Conservation (phyloP, 306 rosid genomes). For the Trichosanthes cucumerina region DNA sequence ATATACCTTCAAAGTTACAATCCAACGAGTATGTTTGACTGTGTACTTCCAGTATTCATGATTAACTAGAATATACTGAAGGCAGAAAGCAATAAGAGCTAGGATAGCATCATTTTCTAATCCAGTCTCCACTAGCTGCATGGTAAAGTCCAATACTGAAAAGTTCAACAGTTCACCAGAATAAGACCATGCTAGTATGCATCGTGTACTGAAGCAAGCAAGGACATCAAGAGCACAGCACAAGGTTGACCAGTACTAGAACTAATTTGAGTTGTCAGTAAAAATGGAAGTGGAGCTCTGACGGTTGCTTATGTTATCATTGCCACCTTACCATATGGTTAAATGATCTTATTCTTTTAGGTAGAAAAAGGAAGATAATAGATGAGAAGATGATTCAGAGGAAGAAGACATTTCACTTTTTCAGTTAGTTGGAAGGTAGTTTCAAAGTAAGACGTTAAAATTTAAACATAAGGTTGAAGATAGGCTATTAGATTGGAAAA, state of each 20-base stretch:
- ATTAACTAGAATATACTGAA: conserved; percentile 78
- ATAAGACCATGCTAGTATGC: conserved; percentile 1
- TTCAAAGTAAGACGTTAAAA: neutral
- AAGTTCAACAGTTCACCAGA: conserved; percentile 15
- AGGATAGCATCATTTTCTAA: conserved; percentile 67
- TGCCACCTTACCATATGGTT: neutral
- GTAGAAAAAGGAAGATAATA: neutral
- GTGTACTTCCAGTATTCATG: conserved; percentile 86
- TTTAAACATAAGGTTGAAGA: neutral
- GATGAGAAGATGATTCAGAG: neutral
- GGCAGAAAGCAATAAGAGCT: conserved; percentile 62
- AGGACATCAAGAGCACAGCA: neutral
- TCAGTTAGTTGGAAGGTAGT: neutral
- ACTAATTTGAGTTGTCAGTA: neutral
- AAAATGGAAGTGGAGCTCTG: neutral
- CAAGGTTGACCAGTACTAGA: neutral
- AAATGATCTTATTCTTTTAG: neutral
- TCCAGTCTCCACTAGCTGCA: conserved; percentile 73
- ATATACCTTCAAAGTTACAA: conserved; percentile 69
- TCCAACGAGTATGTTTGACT: conserved; percentile 69
- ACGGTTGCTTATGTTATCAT: neutral
- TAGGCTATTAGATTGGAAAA: neutral
- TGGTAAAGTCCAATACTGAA: conserved; percentile 88
- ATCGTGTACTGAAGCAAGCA: neutral
- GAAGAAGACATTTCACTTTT: neutral